Percentiles rank a stretch among this genome's conserved stretches.
phyloP scores from a whole-genome alignment of 768 basidiomycete genomes.

The Vishniacozyma victoriae region DNA sequence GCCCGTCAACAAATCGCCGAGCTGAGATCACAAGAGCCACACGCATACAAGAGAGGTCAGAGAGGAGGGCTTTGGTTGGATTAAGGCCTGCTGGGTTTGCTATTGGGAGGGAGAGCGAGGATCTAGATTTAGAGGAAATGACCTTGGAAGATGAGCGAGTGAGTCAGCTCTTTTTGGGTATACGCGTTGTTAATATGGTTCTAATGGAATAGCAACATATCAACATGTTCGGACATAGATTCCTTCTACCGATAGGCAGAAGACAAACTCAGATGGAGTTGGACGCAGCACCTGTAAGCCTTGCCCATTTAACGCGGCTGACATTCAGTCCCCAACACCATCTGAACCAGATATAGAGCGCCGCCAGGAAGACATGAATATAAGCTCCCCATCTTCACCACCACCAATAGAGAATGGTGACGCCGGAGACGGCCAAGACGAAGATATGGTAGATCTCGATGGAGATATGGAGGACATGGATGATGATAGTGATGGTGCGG shows the following conservation, averaged over 20 bases:
- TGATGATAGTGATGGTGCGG: slow-evolving; percentile 7
- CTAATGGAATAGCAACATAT: slow-evolving; percentile 17
- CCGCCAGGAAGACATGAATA: slow-evolving; percentile 35
- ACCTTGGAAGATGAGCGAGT: slow-evolving; percentile 35
- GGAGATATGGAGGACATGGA: slow-evolving; percentile 32
- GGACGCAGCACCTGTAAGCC: slow-evolving; percentile 32
- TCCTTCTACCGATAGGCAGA: slow-evolving; percentile 33
- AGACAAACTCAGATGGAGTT: slow-evolving; percentile 36
- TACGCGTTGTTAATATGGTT: neutral
- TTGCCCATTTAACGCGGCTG: neutral
- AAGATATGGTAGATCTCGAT: slow-evolving; percentile 34
- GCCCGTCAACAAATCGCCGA: neutral
- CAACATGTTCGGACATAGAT: slow-evolving; percentile 37
- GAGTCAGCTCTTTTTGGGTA: slow-evolving; percentile 4
- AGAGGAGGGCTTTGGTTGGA: slow-evolving; percentile 28
- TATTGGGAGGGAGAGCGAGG: slow-evolving; percentile 22
- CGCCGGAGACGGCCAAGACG: slow-evolving; percentile 7
- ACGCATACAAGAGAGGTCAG: slow-evolving; percentile 6
- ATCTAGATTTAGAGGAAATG: slow-evolving; percentile 28
- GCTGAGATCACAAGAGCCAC: neutral
- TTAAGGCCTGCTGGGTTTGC: slow-evolving; percentile 22
- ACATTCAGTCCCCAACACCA: slow-evolving; percentile 24
- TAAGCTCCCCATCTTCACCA: slow-evolving; percentile 2
- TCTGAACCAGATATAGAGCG: slow-evolving; percentile 33
- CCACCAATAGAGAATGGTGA: slow-evolving; percentile 4